phyloP scores from a whole-genome alignment of 192 early-diverging fungal species.

The Gonapodya prolifera region DNA sequence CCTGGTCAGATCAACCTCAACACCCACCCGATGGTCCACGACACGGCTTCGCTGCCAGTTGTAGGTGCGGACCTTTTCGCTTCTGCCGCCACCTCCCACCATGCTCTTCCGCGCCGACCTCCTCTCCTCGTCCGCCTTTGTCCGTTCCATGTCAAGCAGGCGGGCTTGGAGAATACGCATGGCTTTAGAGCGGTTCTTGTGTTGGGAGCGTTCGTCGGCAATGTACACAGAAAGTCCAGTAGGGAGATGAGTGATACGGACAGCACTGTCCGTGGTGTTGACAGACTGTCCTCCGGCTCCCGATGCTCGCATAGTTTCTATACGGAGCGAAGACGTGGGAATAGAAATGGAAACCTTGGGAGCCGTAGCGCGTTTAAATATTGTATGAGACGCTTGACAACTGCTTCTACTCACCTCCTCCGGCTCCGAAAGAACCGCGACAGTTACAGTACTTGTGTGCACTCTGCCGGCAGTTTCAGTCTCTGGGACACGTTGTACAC shows the following conservation, averaged over 20 bases:
- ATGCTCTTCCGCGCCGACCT: conserved; percentile 47
- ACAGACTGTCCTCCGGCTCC: conserved; percentile 66
- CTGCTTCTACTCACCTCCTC: too few relatives aligned
- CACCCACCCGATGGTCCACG: conserved; percentile 74
- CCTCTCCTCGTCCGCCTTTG: conserved; percentile 38
- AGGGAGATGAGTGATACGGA: conserved; percentile 66
- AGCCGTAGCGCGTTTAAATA: conserved; percentile 91
- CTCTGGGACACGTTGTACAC: conserved; percentile 70
- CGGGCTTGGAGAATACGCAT: conserved; percentile 69
- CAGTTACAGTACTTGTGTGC: conserved; percentile 66
- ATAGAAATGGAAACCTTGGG: conserved; percentile 90
- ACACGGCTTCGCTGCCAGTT: conserved; percentile 70
- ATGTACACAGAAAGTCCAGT: conserved; percentile 76
- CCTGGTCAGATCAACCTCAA: too few relatives aligned
- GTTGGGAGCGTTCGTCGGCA: conserved; percentile 90
- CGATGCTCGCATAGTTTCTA: conserved; percentile 62
- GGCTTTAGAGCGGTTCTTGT: conserved; percentile 77
- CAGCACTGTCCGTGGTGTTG: background rate
- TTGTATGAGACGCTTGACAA: too few relatives aligned
- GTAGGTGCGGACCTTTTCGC: conserved; percentile 74
- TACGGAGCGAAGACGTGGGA: conserved; percentile 23
- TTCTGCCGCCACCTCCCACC: conserved; percentile 50
- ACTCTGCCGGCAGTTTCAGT: conserved; percentile 65
- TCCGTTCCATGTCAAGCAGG: conserved; percentile 58
- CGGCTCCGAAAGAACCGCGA: conserved; percentile 65